A percentile compares a stretch with the other conserved stretches of the same genome.
Conservation (phyloP, 768 basidiomycete species). For the Rhodotorula paludigena region DNA sequence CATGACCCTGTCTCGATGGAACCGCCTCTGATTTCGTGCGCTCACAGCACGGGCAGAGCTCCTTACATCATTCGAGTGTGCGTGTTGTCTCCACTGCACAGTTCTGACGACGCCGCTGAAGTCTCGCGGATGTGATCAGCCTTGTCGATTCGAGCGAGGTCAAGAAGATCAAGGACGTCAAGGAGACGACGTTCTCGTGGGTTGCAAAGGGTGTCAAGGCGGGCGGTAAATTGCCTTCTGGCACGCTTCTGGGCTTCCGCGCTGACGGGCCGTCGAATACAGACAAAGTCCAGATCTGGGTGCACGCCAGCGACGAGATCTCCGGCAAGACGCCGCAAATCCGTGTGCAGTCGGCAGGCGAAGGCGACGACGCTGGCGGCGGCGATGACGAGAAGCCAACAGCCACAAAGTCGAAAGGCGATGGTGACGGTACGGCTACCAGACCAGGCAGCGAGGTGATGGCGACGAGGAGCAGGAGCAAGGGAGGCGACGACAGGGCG, state of each 20-base stretch:
- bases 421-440: too few relatives aligned
- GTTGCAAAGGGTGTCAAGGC: not conserved
- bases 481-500: too few relatives aligned
- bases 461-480: too few relatives aligned
- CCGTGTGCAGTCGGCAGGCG: not conserved
- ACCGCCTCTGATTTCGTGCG: accelerated
- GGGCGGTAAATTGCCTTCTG: not conserved
- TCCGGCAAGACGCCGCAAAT: conserved; percentile 1
- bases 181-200: not conserved
- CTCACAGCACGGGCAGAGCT: not conserved
- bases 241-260: too few relatives aligned
- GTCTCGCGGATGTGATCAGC: not conserved
- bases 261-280: not conserved
- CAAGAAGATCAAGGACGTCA: not conserved
- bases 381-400: not conserved
- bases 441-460: too few relatives aligned
- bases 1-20: accelerated
- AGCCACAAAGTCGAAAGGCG: not conserved
- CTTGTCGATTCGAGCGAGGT: not conserved
- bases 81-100: not conserved
- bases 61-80: not conserved
- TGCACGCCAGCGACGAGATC: not conserved
- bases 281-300: conserved; percentile 7
- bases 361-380: not conserved
- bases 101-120: too few relatives aligned